phyloP scores from a whole-genome alignment of 257 asterid species.

The Primulina tabacum region DNA sequence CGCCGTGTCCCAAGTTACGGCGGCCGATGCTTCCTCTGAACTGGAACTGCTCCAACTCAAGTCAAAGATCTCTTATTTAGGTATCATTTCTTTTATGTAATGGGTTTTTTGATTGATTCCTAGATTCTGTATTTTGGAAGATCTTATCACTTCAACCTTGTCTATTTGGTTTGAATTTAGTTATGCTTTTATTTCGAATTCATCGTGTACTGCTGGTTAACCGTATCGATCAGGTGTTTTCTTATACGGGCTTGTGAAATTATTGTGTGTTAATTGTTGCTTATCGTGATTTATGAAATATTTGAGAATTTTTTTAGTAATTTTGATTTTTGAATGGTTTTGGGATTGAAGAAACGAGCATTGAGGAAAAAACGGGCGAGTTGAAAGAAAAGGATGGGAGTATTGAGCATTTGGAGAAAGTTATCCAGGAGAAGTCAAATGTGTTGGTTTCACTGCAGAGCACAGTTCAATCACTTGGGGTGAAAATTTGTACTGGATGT shows the following conservation, averaged over 20 bases:
- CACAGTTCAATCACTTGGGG: slow-evolving; percentile 33
- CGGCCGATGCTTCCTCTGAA: slow-evolving; percentile 28
- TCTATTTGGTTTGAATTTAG: no score
- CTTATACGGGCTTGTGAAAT: not conserved
- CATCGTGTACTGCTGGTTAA: not conserved
- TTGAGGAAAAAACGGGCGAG: slow-evolving; percentile 32
- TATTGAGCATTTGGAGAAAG: slow-evolving; percentile 33
- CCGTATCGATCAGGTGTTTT: not conserved
- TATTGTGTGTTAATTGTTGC: not conserved
- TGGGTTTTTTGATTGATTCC: not conserved
- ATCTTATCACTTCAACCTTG: not conserved
- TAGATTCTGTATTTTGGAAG: not conserved
- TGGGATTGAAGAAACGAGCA: slow-evolving; percentile 31
- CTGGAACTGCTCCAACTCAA: slow-evolving; percentile 37
- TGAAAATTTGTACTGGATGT: slow-evolving; percentile 2
- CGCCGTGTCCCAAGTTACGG: slow-evolving; percentile 8
- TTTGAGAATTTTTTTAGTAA: not conserved
- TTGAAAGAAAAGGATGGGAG: slow-evolving; percentile 36
- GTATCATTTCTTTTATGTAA: slow-evolving; percentile 15
- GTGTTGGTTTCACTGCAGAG: slow-evolving; percentile 37
- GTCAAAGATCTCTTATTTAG: slow-evolving; percentile 38
- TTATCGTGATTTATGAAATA: not conserved
- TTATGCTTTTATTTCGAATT: not conserved
- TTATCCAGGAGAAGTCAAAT: slow-evolving; percentile 35
- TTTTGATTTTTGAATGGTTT: not conserved